Evolutionary conservation across 148 eudicot genomes (phyloP).

Genomic region (Rhododendron ferrugineum): DNA sequence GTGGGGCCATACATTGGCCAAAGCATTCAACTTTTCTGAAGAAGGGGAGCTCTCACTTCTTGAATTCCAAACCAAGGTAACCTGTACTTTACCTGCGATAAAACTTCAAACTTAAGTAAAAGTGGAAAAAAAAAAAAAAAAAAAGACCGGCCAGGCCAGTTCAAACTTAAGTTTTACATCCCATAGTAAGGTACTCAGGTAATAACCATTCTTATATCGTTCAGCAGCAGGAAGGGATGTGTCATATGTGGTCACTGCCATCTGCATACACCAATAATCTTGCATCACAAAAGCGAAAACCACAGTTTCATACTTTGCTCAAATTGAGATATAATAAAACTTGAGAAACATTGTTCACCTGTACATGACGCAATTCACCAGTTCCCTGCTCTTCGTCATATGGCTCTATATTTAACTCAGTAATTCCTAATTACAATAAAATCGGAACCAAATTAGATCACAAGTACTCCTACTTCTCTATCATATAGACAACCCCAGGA

Average conservation of each 20-base stretch:
- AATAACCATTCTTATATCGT: slow-evolving; percentile 78
- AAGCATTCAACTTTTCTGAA: slow-evolving; percentile 53
- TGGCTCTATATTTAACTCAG: slow-evolving; percentile 66
- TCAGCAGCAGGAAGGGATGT: slow-evolving; percentile 75
- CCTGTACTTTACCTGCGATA: slow-evolving; percentile 79
- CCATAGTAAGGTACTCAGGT: background rate
- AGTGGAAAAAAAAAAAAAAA: background rate
- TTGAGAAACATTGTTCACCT: slow-evolving; percentile 34
- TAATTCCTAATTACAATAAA: slow-evolving; percentile 42
- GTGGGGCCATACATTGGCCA: slow-evolving; percentile 60
- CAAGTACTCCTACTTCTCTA: background rate
- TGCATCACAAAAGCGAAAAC: background rate
- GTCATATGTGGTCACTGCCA: slow-evolving; percentile 90
- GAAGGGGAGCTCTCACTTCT: slow-evolving; percentile 71
- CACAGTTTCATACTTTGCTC: background rate
- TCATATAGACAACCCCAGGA: background rate
- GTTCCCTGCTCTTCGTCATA: slow-evolving; percentile 82
- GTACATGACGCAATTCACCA: slow-evolving; percentile 92
- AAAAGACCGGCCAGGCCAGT: slow-evolving; percentile 3
- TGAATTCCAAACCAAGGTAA: slow-evolving; percentile 89
- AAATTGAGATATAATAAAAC: background rate
- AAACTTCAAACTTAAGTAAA: background rate
- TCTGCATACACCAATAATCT: slow-evolving; percentile 39
- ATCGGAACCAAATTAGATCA: background rate
- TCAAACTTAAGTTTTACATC: background rate